Evolutionary conservation across 805 yeast species (phyloP).

Genomic region (Pichia californica): DNA sequence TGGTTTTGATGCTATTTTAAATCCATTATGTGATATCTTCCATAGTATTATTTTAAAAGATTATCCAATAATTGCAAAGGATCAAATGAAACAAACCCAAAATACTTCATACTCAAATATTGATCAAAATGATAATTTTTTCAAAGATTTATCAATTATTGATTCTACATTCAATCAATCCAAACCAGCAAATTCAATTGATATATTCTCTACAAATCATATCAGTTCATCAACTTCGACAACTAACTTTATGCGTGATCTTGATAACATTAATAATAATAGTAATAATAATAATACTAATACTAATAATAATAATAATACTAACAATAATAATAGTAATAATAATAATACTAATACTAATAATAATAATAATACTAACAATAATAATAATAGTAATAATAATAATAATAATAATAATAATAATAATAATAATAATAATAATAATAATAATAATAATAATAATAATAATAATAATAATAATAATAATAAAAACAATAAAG

Average conservation of each 20-base stretch:
- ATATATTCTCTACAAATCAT: background rate
- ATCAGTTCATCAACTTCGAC: too few relatives aligned
- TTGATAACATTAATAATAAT: too few relatives aligned
- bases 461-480: too few relatives aligned
- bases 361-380: background rate
- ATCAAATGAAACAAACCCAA: slow-evolving; percentile 9
- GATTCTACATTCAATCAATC: slow-evolving; percentile 17
- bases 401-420: too few relatives aligned
- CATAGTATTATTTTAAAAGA: slow-evolving; percentile 54
- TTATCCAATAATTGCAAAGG: slow-evolving; percentile 55
- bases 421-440: too few relatives aligned
- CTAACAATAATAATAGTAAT: slow-evolving; percentile 1
- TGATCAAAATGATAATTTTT: background rate
- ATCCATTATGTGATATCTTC: slow-evolving; percentile 61
- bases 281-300: too few relatives aligned
- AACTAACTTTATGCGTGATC: too few relatives aligned
- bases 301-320: background rate
- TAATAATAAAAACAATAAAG: too few relatives aligned
- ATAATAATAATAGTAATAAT: background rate
- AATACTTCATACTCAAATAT: slow-evolving; percentile 14
- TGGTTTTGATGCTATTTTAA: slow-evolving; percentile 67
- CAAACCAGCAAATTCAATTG: background rate
- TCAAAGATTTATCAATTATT: slow-evolving; percentile 10
- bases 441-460: too few relatives aligned
- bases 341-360: background rate